A percentile compares a stretch with the other conserved stretches of the same genome.
These are phyloP conservation scores for Exophiala mesophila DNA, from an alignment of 2,329 filamentous ascomycete genomes.

Conservation along the genomic window DNA sequence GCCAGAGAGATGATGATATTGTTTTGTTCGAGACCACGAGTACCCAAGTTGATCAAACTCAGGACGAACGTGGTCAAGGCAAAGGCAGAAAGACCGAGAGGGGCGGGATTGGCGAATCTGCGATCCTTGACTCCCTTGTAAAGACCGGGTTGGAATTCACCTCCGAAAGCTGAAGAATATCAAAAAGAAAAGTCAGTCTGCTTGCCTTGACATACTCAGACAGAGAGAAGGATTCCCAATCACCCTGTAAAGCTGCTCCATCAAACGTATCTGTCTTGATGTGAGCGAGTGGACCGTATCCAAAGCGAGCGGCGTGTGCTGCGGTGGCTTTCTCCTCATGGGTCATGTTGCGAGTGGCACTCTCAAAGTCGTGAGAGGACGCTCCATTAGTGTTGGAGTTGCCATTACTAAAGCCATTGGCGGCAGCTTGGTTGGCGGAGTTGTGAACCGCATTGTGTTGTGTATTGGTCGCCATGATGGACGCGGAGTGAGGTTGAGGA, in stretches of 20 bases:
- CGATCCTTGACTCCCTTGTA: constrained; percentile 60
- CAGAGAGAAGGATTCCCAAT: background rate
- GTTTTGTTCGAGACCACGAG: constrained; percentile 55
- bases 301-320: constrained; percentile 43
- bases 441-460: constrained; percentile 11
- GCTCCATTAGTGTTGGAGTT: constrained; percentile 10
- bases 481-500: background rate
- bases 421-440: constrained; percentile 1
- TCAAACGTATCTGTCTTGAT: constrained; percentile 38
- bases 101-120: constrained; percentile 75
- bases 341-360: constrained; percentile 34
- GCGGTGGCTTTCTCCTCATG: constrained; percentile 43
- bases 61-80: constrained; percentile 79
- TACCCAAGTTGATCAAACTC: constrained; percentile 66
- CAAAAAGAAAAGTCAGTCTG: constrained; percentile 4
- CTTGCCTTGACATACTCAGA: background rate
- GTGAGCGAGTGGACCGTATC: constrained; percentile 49
- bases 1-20: constrained; percentile 66
- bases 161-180: constrained; percentile 56
- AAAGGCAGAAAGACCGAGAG: constrained; percentile 71
- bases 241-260: constrained; percentile 21
- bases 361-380: constrained; percentile 18
- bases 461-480: constrained; percentile 19
- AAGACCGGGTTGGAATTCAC: constrained; percentile 67
- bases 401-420: constrained; percentile 7